Percentiles rank a stretch among this genome's conserved stretches.
These are phyloP conservation scores for Spongospora subterranea DNA, from an alignment of 208 protist species.

Conservation along the genomic window DNA sequence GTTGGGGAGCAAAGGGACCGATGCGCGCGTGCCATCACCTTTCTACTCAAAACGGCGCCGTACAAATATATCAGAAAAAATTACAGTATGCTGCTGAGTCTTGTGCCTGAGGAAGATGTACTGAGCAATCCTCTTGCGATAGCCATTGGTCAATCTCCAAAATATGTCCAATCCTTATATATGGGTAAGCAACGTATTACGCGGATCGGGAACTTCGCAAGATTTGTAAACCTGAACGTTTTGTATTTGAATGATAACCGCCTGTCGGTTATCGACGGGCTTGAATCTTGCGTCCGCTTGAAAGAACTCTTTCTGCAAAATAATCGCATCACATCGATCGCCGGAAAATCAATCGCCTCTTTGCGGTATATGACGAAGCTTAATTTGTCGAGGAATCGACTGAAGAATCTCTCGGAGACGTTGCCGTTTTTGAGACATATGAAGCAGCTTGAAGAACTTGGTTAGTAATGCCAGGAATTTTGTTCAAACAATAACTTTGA, in stretches of 20 bases:
- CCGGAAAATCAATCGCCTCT: background rate
- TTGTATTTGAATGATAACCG: background rate
- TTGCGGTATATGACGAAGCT: background rate
- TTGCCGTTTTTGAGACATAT: background rate
- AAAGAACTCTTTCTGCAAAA: background rate
- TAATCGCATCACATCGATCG: background rate
- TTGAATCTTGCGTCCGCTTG: background rate
- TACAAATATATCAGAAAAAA: too few relatives aligned
- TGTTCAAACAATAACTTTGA: background rate
- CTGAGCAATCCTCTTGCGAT: too few relatives aligned
- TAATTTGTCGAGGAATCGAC: background rate
- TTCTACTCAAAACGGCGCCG: too few relatives aligned
- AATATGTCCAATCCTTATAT: too few relatives aligned
- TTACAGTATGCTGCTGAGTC: too few relatives aligned
- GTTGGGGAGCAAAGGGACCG: too few relatives aligned
- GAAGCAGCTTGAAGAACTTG: background rate
- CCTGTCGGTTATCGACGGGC: background rate
- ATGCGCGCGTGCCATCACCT: too few relatives aligned
- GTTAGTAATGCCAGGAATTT: background rate
- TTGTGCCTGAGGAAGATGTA: too few relatives aligned
- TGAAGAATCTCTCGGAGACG: conserved; percentile 2
- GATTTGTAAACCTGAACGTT: conserved; percentile 4
- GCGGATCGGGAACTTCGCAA: background rate
- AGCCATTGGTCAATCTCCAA: too few relatives aligned
- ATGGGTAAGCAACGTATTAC: background rate